phyloP scores from a whole-genome alignment of 2,329 filamentous ascomycete genomes.

The Parafenestella ontariensis region DNA sequence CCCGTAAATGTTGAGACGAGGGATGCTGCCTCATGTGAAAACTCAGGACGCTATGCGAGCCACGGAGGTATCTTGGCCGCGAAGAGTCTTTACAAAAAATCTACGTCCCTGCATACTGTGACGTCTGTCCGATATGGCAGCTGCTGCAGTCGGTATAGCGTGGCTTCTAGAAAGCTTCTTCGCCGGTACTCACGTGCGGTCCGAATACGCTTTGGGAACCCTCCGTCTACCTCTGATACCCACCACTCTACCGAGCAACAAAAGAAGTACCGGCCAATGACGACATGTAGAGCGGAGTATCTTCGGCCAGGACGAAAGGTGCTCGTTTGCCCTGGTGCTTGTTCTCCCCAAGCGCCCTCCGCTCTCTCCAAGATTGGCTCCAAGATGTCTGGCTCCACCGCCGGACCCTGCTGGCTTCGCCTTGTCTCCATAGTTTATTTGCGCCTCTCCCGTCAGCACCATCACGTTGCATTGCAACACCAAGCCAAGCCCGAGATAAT shows the following conservation, averaged over 20 bases:
- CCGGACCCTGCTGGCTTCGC: constrained; percentile 32
- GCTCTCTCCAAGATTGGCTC: constrained; percentile 32
- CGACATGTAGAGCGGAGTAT: constrained; percentile 26
- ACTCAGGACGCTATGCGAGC: constrained; percentile 17
- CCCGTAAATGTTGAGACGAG: constrained; percentile 29
- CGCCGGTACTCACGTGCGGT: not conserved
- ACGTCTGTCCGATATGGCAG: constrained; percentile 4
- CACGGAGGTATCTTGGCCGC: constrained; percentile 15
- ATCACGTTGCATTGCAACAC: constrained; percentile 32
- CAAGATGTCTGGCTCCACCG: constrained; percentile 28
- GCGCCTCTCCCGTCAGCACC: constrained; percentile 31
- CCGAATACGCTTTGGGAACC: not conserved
- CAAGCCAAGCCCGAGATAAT: constrained; percentile 37
- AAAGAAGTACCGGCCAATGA: constrained; percentile 20
- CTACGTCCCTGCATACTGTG: constrained; percentile 9
- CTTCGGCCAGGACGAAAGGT: constrained; percentile 27
- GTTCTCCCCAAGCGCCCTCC: constrained; percentile 32
- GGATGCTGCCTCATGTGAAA: constrained; percentile 23
- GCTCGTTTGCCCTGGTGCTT: constrained; percentile 32
- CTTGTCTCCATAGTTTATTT: constrained; percentile 37
- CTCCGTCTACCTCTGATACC: not conserved
- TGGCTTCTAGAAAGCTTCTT: not conserved
- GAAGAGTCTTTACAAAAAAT: constrained; percentile 4
- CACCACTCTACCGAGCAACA: not conserved
- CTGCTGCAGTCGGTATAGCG: not conserved